phyloP scores from a whole-genome alignment of 2,329 filamentous ascomycete species.

The Metarhizium brunneum region DNA sequence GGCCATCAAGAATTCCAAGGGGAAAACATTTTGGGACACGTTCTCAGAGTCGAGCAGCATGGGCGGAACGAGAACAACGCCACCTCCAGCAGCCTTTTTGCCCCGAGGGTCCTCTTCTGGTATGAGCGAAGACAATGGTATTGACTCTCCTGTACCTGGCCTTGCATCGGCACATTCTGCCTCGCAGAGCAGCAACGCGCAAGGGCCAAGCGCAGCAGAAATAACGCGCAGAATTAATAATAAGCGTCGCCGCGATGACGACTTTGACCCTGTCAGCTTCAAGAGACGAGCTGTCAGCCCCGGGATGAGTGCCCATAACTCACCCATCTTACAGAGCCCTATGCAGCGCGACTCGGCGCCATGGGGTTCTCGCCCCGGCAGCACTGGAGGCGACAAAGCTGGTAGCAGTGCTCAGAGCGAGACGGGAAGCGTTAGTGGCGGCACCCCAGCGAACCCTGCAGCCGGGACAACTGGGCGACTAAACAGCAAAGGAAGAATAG shows the following conservation, averaged over 20 bases:
- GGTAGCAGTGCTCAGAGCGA: slow-evolving; percentile 44
- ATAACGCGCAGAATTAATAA: slow-evolving; percentile 69
- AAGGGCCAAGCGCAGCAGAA: slow-evolving; percentile 60
- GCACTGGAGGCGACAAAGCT: slow-evolving; percentile 45
- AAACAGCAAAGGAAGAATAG: slow-evolving; percentile 54
- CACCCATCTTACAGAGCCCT: slow-evolving; percentile 78
- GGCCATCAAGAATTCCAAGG: slow-evolving; percentile 60
- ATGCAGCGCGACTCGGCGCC: slow-evolving; percentile 60
- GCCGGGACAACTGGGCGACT: slow-evolving; percentile 32
- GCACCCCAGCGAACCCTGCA: slow-evolving; percentile 19
- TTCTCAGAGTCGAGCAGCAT: slow-evolving; percentile 59
- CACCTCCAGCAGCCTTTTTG: slow-evolving; percentile 56
- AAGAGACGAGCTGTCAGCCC: slow-evolving; percentile 89
- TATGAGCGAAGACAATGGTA: slow-evolving; percentile 60
- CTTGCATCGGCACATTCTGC: slow-evolving; percentile 23
- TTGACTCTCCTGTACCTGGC: slow-evolving; percentile 55
- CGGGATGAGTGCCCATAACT: slow-evolving; percentile 84
- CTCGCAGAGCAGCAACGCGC: slow-evolving; percentile 22
- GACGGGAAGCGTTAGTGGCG: slow-evolving; percentile 29
- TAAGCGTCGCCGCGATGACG: slow-evolving; percentile 83
- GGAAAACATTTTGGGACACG: slow-evolving; percentile 63
- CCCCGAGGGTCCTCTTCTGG: slow-evolving; percentile 50
- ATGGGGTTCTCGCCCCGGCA: slow-evolving; percentile 64
- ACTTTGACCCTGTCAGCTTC: slow-evolving; percentile 79
- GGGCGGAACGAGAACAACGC: slow-evolving; percentile 43